phyloP scores from a whole-genome alignment of 2,329 filamentous ascomycete species.

The Blastomyces parvus region DNA sequence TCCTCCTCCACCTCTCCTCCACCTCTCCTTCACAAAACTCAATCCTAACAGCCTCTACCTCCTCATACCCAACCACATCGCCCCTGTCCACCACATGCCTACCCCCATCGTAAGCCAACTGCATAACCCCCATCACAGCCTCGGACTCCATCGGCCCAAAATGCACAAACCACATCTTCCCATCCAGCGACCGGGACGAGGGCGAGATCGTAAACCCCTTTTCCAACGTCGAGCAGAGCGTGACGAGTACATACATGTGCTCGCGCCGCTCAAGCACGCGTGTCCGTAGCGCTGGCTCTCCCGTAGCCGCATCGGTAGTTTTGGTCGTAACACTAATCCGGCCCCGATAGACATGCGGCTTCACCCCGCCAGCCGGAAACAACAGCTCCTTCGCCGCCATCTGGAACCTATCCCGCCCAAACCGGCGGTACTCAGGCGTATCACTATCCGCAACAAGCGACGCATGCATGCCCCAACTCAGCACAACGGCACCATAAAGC shows the following conservation, averaged over 20 bases:
- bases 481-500: constrained; percentile 68
- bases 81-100: constrained; percentile 51
- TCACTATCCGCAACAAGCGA: constrained; percentile 86
- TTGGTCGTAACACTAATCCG: constrained; percentile 38
- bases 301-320: constrained; percentile 9
- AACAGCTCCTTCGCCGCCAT: constrained; percentile 74
- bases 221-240: constrained; percentile 72
- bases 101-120: constrained; percentile 48
- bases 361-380: constrained; percentile 44
- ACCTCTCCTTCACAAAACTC: constrained; percentile 50
- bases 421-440: constrained; percentile 66
- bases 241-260: constrained; percentile 69
- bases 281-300: constrained; percentile 19
- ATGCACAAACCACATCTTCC: constrained; percentile 59
- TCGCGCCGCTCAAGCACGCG: constrained; percentile 32
- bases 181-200: constrained; percentile 58
- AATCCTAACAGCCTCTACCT: constrained; percentile 58
- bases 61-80: constrained; percentile 57
- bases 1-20: constrained; percentile 59
- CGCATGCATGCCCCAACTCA: constrained; percentile 83
- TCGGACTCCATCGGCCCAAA: constrained; percentile 60
- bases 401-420: constrained; percentile 68
- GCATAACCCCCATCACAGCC: constrained; percentile 69
- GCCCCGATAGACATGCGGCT: constrained; percentile 49
- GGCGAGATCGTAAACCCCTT: constrained; percentile 75